phyloP scores from a whole-genome alignment of 805 yeast genomes.

The Isabelozyma pseudorhagii region DNA sequence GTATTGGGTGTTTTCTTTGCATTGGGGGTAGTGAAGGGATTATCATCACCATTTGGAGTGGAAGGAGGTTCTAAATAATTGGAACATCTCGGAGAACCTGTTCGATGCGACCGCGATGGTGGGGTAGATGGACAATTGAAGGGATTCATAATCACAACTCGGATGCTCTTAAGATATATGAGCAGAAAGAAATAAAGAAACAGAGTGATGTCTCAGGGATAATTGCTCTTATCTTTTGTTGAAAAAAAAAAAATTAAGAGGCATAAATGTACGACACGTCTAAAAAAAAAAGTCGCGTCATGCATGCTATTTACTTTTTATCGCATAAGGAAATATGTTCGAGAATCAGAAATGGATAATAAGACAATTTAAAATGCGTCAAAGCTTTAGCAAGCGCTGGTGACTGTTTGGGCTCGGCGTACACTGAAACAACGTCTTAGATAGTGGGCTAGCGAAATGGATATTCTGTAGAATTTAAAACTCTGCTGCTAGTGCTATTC shows the following conservation, averaged over 20 bases:
- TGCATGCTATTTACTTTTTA: too few relatives aligned
- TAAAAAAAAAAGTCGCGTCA: not conserved
- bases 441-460: too few relatives aligned
- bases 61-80: not conserved
- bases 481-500: too few relatives aligned
- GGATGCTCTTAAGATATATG: too few relatives aligned
- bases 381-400: too few relatives aligned
- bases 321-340: too few relatives aligned
- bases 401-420: too few relatives aligned
- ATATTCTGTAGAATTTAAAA: too few relatives aligned
- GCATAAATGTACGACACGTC: not conserved
- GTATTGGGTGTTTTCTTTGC: not conserved
- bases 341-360: too few relatives aligned
- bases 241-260: not conserved
- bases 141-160: not conserved
- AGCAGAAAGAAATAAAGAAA: not conserved
- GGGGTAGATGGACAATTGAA: conserved; percentile 1
- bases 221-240: not conserved
- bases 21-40: not conserved
- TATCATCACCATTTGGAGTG: not conserved
- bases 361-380: too few relatives aligned
- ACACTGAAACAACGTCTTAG: too few relatives aligned
- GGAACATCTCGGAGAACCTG: not conserved
- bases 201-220: not conserved
- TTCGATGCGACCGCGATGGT: not conserved